Base-by-base conservation (phyloP, 2,329 filamentous ascomycete genomes). In the Polychaeton citri region DNA sequence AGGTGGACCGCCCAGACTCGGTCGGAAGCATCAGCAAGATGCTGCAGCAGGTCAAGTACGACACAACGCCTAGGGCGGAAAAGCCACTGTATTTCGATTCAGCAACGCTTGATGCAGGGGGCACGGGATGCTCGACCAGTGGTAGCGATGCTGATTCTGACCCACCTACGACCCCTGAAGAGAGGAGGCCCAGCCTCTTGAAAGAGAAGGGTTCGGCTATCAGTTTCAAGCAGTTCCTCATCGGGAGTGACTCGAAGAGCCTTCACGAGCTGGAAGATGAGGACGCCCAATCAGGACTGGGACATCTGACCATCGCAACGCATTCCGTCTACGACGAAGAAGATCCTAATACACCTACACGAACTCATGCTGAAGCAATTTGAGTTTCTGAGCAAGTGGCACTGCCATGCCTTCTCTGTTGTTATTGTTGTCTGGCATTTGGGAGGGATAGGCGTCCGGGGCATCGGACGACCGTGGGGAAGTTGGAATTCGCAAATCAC, bases 31-130 rank as follows among this genome's bases (percentile, higher is more conserved):
- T 66, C n/a, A 52, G 51, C 26, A 61, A 54, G 37, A 53, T 64
- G 3, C 49, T 59, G 7, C 63, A 66, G 33, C 58, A 57, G 35
- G 63, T 66, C 30, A 62, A 58, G 24, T 49, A 59, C 20, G 64
- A 67, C 18, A 62, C 55, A 17, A 68, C 64, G 2, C 64, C 64
- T 1, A 62, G 54, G 7, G 48, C 45, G 1, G 61, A 65, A 32
- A 59, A 59, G 38, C 49, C 58, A 4, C 13, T 58, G 10, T 55
- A 58, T 39, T 57, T 59, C 32, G 51, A 49, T 24, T 39, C 38
- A 1, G 19, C 41, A 6, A 37, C 37, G 19, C 35, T 41, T n/a
- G 33, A 28, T 15, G 24, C 24, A 4, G 7, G 12, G 12, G 24
- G 12, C 12, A 15, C 24, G 15, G 24, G 24, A 10, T 28, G 24